phyloP scores from a whole-genome alignment of 805 yeast species.

The Naumovozyma castellii region DNA sequence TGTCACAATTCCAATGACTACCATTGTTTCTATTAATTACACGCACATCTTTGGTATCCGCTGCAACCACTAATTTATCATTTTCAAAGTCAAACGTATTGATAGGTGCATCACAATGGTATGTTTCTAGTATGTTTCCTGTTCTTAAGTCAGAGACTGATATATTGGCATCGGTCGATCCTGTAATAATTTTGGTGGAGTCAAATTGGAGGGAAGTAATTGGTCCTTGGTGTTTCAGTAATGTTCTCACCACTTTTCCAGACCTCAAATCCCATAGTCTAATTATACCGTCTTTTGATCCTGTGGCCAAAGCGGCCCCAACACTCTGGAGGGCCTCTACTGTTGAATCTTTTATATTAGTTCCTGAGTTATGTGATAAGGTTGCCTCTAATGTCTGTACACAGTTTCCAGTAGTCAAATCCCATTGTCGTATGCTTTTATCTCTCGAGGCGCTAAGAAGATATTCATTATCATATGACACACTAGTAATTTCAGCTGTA shows the following conservation, averaged over 20 bases:
- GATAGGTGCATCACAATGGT: constrained; percentile 50
- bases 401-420: constrained; percentile 53
- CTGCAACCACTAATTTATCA: constrained; percentile 46
- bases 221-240: constrained; percentile 60
- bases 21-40: constrained; percentile 48
- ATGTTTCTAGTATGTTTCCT: constrained; percentile 51
- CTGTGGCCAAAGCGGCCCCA: constrained; percentile 71
- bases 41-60: constrained; percentile 38
- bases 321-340: constrained; percentile 60
- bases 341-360: constrained; percentile 29
- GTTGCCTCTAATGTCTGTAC: constrained; percentile 56
- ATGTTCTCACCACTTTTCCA: constrained; percentile 53
- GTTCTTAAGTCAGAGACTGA: constrained; percentile 66
- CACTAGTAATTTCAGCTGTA: constrained; percentile 54
- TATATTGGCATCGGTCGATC: constrained; percentile 51
- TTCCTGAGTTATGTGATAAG: constrained; percentile 9
- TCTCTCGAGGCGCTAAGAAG: constrained; percentile 63
- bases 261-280: constrained; percentile 68
- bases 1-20: constrained; percentile 46
- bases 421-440: constrained; percentile 70
- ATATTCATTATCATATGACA: constrained; percentile 42
- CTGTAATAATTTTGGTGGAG: constrained; percentile 50
- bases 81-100: constrained; percentile 49
- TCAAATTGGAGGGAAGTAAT: constrained; percentile 62
- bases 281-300: constrained; percentile 66